Base-by-base conservation (phyloP, 257 asterid genomes). In the Jacaranda copaia region DNA sequence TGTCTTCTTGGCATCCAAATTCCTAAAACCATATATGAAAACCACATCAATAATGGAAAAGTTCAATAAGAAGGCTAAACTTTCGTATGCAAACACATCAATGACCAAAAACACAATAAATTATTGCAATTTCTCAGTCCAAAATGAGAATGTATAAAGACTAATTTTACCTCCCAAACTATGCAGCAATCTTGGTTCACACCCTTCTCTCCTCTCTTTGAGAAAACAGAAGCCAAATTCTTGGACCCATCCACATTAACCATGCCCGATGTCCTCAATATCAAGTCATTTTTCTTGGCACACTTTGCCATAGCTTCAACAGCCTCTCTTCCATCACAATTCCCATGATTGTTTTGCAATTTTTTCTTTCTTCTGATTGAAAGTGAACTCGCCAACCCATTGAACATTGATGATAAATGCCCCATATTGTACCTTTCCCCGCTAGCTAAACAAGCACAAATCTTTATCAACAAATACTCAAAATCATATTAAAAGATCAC, bases 1-100 rank as follows among this genome's bases (percentile, higher is more conserved):
- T 93, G 64, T 93, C 99, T 68, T 89, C 89, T 88, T 96, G 98
- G 82, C 98, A 89, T 59, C 98, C 99, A 86, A 93, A 93, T 48
- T 91, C 97, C 99, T 93, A 65, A 13, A 75, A 39, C 32, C 32
- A 25, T 25, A 25, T 25, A 25, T 25, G 32, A 25, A 25, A 25
- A 25, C 1, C 32, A 25, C 32, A 25, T 25, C 32, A 25, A 25
- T 25, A 25, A 25, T 2, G 32, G 32, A 25, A 25, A 25, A 25
- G 32, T 25, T 25, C 32, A 25, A 25, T 25, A 25, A 25, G 32
- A 48, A 48, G 55, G 55, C 13, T 14, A 48, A 11, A 48, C 13
- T 48, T 48, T 48, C 58, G 14, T 13, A 11, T 11, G 15, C 0
- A 19, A 11, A n/a, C 0, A 48, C 53, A 48, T 9, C 53, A 48